Percentiles rank a stretch among this genome's conserved stretches.
phyloP scores from a whole-genome alignment of 768 basidiomycete species.

The Lactarius akahatsu region DNA sequence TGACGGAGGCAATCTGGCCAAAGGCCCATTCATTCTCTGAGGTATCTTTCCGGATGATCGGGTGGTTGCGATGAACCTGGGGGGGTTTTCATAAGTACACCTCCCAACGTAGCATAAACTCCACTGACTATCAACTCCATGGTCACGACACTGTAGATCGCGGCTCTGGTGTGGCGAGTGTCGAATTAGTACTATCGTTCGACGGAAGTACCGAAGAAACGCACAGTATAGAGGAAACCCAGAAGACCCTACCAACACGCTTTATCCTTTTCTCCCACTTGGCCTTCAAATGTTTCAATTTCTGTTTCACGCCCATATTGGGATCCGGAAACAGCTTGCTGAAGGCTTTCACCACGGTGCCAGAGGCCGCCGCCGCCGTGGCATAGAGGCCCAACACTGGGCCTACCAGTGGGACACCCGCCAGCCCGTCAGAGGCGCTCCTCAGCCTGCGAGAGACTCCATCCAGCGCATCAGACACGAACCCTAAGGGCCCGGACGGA shows the following conservation, averaged over 20 bases:
- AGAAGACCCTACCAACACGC: too few species aligned
- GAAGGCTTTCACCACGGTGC: too few species aligned
- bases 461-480: too few species aligned
- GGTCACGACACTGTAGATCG: background rate
- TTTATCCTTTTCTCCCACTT: too few species aligned
- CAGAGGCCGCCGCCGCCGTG: too few species aligned
- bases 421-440: too few species aligned
- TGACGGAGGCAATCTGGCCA: background rate
- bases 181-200: background rate
- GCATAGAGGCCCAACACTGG: too few species aligned
- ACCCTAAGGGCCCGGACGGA: too few species aligned
- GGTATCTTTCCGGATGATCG: background rate
- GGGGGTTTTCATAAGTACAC: background rate
- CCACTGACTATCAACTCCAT: background rate
- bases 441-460: fast-evolving
- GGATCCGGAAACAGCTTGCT: background rate
- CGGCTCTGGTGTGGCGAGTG: background rate
- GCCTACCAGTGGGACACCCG: too few species aligned
- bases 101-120: background rate
- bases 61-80: background rate
- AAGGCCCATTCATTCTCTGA: background rate
- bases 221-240: background rate
- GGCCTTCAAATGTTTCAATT: too few species aligned
- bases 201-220: background rate
- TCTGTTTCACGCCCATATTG: too few species aligned